A percentile compares a stretch with the other conserved stretches of the same genome.
These are phyloP conservation scores for Acorus gramineus DNA, from an alignment of 106 monocot species.

Conservation along the genomic window DNA sequence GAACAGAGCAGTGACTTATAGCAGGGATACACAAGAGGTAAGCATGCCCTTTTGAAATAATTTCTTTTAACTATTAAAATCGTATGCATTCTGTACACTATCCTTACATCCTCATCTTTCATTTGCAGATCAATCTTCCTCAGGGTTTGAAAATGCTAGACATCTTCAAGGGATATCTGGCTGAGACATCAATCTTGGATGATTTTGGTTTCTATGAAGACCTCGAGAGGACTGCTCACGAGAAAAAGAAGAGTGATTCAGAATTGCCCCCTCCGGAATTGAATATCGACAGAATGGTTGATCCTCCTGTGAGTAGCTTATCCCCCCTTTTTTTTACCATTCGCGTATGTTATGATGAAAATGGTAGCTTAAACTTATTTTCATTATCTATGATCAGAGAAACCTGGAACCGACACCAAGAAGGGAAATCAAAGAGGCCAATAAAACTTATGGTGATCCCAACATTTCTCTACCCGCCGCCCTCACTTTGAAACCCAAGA, in stretches of 20 bases:
- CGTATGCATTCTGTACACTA: not conserved
- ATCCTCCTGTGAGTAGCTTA: too few species aligned
- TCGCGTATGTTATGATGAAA: too few species aligned
- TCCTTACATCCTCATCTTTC: not conserved
- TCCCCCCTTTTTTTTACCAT: too few species aligned
- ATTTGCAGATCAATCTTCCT: slow-evolving; percentile 53
- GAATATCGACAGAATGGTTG: not conserved
- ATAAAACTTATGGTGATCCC: too few species aligned
- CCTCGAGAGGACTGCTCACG: slow-evolving; percentile 29
- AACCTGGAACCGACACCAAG: too few species aligned
- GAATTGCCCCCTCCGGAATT: not conserved
- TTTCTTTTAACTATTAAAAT: not conserved
- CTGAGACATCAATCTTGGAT: slow-evolving; percentile 54
- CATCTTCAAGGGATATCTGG: slow-evolving; percentile 52
- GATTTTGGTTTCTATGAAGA: slow-evolving; percentile 78
- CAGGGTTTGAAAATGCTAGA: slow-evolving; percentile 80
- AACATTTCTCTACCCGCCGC: too few species aligned
- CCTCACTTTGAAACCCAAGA: too few species aligned
- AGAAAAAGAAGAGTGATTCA: slow-evolving; percentile 14
- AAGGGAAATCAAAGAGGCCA: too few species aligned
- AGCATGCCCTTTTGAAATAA: not conserved
- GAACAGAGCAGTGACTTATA: slow-evolving; percentile 57
- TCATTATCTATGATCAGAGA: too few species aligned
- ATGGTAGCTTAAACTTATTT: too few species aligned
- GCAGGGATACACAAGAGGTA: slow-evolving; percentile 93